Evolutionary conservation across 2,329 filamentous ascomycete genomes (phyloP), one percentile per base, ranked within the genome.

Genomic region (Trichoderma sp.): DNA sequence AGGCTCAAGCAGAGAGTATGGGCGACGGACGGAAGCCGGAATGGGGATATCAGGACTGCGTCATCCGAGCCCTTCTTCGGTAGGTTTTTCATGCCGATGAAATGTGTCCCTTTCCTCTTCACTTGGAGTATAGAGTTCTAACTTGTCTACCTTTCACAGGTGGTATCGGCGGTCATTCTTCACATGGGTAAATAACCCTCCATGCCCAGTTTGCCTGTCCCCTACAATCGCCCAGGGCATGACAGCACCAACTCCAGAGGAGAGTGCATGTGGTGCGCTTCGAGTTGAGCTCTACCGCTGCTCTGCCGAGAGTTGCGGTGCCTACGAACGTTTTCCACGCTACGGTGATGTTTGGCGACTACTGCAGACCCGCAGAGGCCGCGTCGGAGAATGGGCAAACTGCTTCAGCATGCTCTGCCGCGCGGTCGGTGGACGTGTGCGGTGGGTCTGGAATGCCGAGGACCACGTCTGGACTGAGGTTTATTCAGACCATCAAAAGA

Each of bases 381-480:
- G 96, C 76, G 92, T 92, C 73, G 96, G 96, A 73, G 96, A 99
- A 84, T 98, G 96, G 94, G 94, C 94, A 75, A 98, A 98, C 83
- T 98, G 95, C 86, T 99, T 99, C 84, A 95, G 92, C 83, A 98
- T 98, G 96, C 88, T 99, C 67, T 98, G 95, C 85, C 90, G 95
- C 73, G 96, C 96, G 5, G 90, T 98, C 15, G 95, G 95, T 64
- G 93, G 92, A 73, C 89, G 95, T 73, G 94, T 98, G 28, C 90
- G 96, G 78, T 99, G 96, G 96, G 92, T 99, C 12, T 99, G 96
- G 96, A 98, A 98, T 77, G 92, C 92, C 34, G 96, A 98, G 82
- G 96, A 98, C 80, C 93, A 98, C 79, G 93, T 98, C 30, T 99
- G 96, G 96, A 97, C 95, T 1, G 96, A 98, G 78, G 92, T 98